Conservation (phyloP, 1,139 yeast genomes). For the Candida neerlandica region DNA sequence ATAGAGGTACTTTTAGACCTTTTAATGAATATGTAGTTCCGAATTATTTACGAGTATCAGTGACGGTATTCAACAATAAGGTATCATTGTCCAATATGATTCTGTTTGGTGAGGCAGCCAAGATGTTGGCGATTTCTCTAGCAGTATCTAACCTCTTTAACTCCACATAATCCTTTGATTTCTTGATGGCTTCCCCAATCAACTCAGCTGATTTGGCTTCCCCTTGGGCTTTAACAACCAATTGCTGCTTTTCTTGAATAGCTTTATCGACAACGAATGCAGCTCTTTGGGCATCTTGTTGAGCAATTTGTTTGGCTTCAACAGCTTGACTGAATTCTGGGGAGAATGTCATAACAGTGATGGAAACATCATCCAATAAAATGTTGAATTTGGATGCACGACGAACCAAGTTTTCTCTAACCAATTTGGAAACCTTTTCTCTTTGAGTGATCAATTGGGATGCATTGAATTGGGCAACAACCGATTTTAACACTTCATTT, state of each 20-base stretch:
- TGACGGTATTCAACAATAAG: conserved; percentile 81
- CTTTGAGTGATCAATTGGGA: conserved; percentile 97
- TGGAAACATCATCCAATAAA: conserved; percentile 89
- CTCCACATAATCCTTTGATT: conserved; percentile 93
- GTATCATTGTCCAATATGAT: conserved; percentile 92
- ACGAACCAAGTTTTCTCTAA: conserved; percentile 86
- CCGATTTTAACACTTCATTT: conserved; percentile 93
- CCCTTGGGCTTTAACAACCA: conserved; percentile 96
- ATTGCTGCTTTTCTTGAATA: conserved; percentile 94
- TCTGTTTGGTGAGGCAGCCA: conserved; percentile 87
- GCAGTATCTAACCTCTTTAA: conserved; percentile 97
- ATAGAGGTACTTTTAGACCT: not conserved
- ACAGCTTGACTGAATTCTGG: conserved; percentile 98
- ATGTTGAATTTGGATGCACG: conserved; percentile 91
- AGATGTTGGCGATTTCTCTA: conserved; percentile 85
- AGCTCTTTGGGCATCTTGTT: conserved; percentile 98
- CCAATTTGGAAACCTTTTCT: conserved; percentile 90
- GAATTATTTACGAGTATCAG: conserved; percentile 51
- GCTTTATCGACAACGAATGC: conserved; percentile 97
- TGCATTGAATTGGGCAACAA: conserved; percentile 98
- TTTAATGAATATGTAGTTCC: not conserved
- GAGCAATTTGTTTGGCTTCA: conserved; percentile 98
- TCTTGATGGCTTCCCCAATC: conserved; percentile 98
- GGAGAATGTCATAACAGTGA: conserved; percentile 93
- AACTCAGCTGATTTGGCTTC: conserved; percentile 98